Evolutionary conservation across 805 yeast species (phyloP), one percentile per base, ranked within the genome.

Genomic region (Suhomyces faveliae): DNA sequence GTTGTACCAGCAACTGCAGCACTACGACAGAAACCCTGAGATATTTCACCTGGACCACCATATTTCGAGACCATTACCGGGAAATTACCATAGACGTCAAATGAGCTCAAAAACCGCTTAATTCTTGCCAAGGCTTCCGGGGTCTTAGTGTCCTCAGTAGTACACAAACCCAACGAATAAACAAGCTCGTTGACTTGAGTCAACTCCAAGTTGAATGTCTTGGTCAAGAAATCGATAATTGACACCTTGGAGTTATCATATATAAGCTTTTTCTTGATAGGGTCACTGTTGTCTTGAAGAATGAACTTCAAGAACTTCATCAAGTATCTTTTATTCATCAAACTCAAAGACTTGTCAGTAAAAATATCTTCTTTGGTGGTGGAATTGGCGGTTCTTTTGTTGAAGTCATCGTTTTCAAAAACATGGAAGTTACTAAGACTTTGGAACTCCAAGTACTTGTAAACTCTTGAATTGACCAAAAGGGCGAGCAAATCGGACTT

Each of bases 1-100:
- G 95, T 89, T 46, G 97, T 86, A 46, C 98, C 98, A 15, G 94
- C 98, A 52, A 92, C 98, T 11, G 99, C 99, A 3, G 98, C 98
- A 49, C 96, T 87, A 58, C 99, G 79, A 70, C 97, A 92, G 67
- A 94, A 92, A 1, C 97, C 99, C 70, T 92, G 99, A 12, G 96
- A 84, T 22, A 92, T 73, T 68, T 92, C 99, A 45, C 98, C 97
- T 0, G 96, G 91, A 2, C 96, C 95, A 48, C 98, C 99, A 68
- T 84, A 92, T 73, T 89, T 92, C 43, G 96, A 87, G 58, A 85
- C 85, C 72, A 92, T 76, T 10, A 88, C 95, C 2, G 99, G 97
- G 76, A 94, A 92, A 53, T 83, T 86, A 11, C 99, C 99, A 66
- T 91, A 94, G 3, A 91, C 89, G 57, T 91, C 96, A 62, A 89